Conservation (phyloP, 257 asterid genomes). For the Fraxinus americana region DNA sequence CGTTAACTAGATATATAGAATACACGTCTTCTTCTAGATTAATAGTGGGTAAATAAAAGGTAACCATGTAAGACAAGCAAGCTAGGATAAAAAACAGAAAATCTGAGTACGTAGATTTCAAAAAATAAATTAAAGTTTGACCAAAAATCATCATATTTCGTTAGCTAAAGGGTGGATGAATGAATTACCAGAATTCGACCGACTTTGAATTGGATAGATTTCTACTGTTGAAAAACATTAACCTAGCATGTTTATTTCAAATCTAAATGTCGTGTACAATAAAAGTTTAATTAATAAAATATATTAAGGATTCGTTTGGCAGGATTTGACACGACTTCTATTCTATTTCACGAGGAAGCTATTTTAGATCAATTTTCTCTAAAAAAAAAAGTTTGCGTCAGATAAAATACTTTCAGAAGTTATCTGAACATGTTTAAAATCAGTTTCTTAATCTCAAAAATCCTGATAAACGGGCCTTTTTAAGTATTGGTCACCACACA, state of each 20-base stretch:
- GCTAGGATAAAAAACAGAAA: background rate
- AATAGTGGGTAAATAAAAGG: conserved; percentile 21
- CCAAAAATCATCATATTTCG: conserved; percentile 25
- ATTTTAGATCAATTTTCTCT: too few species aligned
- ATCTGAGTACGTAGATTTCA: background rate
- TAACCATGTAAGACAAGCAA: conserved; percentile 32
- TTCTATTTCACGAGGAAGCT: too few species aligned
- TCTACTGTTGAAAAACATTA: too few species aligned
- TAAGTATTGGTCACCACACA: too few species aligned
- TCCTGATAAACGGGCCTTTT: too few species aligned
- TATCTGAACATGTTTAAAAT: too few species aligned
- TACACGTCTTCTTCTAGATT: conserved; percentile 23
- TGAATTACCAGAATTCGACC: conserved; percentile 40
- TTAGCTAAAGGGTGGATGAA: conserved; percentile 41
- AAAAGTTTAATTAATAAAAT: too few species aligned
- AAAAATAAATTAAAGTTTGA: conserved; percentile 30
- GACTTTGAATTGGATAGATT: conserved; percentile 28
- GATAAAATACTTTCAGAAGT: too few species aligned
- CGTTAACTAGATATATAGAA: background rate
- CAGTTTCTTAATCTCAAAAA: too few species aligned
- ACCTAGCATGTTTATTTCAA: background rate
- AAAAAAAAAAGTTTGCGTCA: too few species aligned
- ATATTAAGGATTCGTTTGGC: too few species aligned
- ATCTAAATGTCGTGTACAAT: background rate
- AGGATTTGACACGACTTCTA: too few species aligned